phyloP scores from a whole-genome alignment of 495 filamentous ascomycete genomes.

The Glonium stellatum region DNA sequence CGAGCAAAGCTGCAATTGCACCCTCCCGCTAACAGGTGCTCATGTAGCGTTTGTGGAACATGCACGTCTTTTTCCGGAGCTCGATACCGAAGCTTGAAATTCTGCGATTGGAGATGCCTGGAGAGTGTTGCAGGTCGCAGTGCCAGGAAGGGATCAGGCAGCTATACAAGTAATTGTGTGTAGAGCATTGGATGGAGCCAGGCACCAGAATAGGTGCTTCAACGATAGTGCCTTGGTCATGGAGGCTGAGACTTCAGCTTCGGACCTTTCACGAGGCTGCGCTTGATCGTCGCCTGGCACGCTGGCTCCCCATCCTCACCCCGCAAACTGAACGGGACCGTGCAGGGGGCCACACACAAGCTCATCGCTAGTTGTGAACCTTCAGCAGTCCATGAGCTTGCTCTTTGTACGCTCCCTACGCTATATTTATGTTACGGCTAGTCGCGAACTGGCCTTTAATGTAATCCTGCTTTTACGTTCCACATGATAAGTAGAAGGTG shows the following conservation, averaged over 20 bases:
- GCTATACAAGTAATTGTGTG: conserved; percentile 20
- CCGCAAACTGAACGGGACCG: background rate
- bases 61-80: background rate
- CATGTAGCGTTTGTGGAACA: background rate
- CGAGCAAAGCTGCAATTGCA: background rate
- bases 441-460: background rate
- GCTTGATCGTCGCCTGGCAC: background rate
- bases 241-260: background rate
- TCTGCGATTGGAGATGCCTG: background rate
- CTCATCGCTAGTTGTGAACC: background rate
- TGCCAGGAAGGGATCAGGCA: conserved; percentile 3
- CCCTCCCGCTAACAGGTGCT: conserved; percentile 2
- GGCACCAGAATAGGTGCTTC: conserved; percentile 19
- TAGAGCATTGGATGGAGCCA: conserved; percentile 18
- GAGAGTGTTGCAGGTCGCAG: background rate
- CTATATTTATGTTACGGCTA: background rate
- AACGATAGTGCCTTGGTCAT: conserved; percentile 1
- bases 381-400: too few relatives aligned
- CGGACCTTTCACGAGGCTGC: background rate
- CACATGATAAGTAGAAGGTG: background rate
- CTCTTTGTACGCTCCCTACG: background rate
- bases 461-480: background rate
- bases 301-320: background rate
- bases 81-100: background rate
- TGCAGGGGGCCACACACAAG: background rate